Evolutionary conservation across 2,329 filamentous ascomycete genomes (phyloP), one percentile per base, ranked within the genome.

Genomic region (Chaetothyriales sp.): DNA sequence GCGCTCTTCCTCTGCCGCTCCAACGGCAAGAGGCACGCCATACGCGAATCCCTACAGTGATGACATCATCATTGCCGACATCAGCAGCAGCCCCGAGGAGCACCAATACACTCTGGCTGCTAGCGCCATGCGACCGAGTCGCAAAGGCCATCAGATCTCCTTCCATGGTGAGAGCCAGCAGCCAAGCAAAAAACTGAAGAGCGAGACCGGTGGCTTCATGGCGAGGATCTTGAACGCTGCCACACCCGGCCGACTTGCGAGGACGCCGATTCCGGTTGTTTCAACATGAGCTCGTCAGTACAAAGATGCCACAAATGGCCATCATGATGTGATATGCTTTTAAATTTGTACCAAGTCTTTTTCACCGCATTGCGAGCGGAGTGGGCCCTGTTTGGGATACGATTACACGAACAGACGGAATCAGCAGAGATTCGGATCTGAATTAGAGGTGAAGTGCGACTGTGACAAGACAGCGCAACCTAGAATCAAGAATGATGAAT

Each of bases 221-320:
- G 68, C 69, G 25, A 62, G 69, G 15, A 69, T 72, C 57, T 62
- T 72, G 47, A 69, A 66, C 20, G 69, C 69, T 6, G 65, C 69
- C 1, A 65, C 65, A 6, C 67, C 67, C 1, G 71, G 72, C 55
- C 48, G 58, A 40, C 43, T 60, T 2, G 58, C 56, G 43, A 54
- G 59, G 48, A 58, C 56, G 33, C 59, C 59, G 43, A 51, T 56
- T 13, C 59, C 58, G 40, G 55, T 40, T 43, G 43, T 43, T 10
- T 40, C 18, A 49, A 18, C 13, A 46, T 46, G 4, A 15, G 15
- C 4, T n/a, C n/a, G 18, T 18, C 10, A 13, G 5, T 5, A 40
- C 15, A 15, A 15, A 9, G 5, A 40, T 13, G 33, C 33, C 33
- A 13, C 33, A 37, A 2, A 40, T 15, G 8, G 22, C 22, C 22